Evolutionary conservation across 78 protist genomes (phyloP).

Genomic region (Emiliania huxleyi): DNA sequence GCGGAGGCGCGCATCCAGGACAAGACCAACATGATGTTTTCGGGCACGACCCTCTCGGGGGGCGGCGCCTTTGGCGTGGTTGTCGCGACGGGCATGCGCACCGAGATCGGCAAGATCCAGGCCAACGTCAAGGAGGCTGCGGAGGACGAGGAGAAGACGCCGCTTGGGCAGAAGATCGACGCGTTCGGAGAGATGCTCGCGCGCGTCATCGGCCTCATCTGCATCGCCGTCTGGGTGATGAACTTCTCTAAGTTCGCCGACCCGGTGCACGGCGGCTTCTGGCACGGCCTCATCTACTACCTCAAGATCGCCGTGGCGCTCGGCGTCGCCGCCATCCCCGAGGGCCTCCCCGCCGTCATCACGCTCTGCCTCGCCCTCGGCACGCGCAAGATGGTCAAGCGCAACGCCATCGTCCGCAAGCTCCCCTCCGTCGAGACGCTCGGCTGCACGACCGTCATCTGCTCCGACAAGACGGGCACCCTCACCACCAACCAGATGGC

Average conservation of each 20-base stretch:
- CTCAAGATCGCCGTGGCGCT: slow-evolving; percentile 82
- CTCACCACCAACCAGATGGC: slow-evolving; percentile 90
- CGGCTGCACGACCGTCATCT: slow-evolving; percentile 88
- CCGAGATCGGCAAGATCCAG: slow-evolving; percentile 75
- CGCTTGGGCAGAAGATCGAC: slow-evolving; percentile 77
- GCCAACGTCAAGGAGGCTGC: slow-evolving; percentile 2
- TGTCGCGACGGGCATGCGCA: slow-evolving; percentile 53
- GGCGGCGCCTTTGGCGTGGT: slow-evolving; percentile 71
- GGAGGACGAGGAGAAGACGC: slow-evolving; percentile 64
- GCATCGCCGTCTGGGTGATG: slow-evolving; percentile 42
- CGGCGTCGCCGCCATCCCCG: slow-evolving; percentile 93
- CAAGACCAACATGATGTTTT: slow-evolving; percentile 48
- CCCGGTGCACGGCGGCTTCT: slow-evolving; percentile 41
- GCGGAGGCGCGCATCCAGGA: neutral
- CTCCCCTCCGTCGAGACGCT: slow-evolving; percentile 93
- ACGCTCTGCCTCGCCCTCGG: slow-evolving; percentile 87
- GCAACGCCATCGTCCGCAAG: slow-evolving; percentile 82
- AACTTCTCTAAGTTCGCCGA: slow-evolving; percentile 51
- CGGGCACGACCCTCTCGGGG: slow-evolving; percentile 57
- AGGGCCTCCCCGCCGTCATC: slow-evolving; percentile 92
- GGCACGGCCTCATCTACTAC: slow-evolving; percentile 57
- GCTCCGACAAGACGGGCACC: slow-evolving; percentile 98
- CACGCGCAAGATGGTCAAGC: slow-evolving; percentile 70
- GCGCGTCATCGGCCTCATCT: slow-evolving; percentile 46
- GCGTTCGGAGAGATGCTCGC: slow-evolving; percentile 74